These are phyloP conservation scores for Amaranthus palmeri DNA, from an alignment of 148 eudicot species.

Conservation along the genomic window DNA sequence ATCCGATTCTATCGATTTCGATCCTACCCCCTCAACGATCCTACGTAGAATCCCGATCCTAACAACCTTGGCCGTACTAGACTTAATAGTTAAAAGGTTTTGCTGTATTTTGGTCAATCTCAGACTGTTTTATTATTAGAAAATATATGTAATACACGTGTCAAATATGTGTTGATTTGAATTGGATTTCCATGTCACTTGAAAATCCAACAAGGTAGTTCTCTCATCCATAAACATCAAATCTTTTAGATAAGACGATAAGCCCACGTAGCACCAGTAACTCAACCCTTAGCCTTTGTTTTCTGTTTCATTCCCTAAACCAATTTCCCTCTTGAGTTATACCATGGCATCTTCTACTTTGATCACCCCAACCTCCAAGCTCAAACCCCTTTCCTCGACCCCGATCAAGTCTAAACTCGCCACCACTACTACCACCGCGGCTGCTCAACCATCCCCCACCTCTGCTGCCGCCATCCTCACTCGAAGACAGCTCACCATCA, in stretches of 20 bases:
- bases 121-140: not conserved
- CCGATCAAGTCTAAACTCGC: slow-evolving; percentile 11
- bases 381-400: slow-evolving; percentile 23
- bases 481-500: slow-evolving; percentile 40
- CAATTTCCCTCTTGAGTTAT: slow-evolving; percentile 7
- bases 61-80: too few species aligned
- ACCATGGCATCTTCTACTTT: slow-evolving; percentile 69
- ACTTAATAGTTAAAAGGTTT: too few species aligned
- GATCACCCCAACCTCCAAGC: slow-evolving; percentile 49
- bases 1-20: too few species aligned
- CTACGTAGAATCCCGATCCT: too few species aligned
- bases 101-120: not conserved
- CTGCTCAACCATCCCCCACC: slow-evolving; percentile 21
- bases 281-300: slow-evolving; percentile 12
- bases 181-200: slow-evolving; percentile 29
- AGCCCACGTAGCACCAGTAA: slow-evolving; percentile 48
- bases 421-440: slow-evolving; percentile 17
- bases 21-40: too few species aligned
- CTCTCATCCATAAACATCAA: slow-evolving; percentile 56
- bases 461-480: slow-evolving; percentile 13
- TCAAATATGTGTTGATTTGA: not conserved
- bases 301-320: not conserved
- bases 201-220: slow-evolving; percentile 22
- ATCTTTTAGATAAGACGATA: slow-evolving; percentile 73
- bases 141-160: not conserved